Base-by-base conservation (phyloP, 495 filamentous ascomycete genomes). In the Penicillium odoratum region DNA sequence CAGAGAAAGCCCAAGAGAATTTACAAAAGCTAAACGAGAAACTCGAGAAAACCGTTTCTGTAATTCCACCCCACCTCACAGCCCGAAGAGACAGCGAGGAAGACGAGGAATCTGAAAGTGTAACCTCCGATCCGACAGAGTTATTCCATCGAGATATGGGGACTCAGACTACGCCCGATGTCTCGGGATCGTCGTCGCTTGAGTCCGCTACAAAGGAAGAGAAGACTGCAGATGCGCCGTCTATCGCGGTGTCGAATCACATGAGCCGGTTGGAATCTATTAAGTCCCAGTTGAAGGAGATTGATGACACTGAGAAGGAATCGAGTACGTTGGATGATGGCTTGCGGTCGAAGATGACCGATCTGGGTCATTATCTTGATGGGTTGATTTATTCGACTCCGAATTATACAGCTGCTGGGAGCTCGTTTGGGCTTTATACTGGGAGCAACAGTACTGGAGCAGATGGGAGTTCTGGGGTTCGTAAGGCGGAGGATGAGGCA, bases 121-220 rank as follows among this genome's bases (percentile, higher is more conserved):
- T 78, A 21, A 75, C 76, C 48, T 85, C 81, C 3, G 87, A 89
- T 65, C 90, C 91, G 0, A 88, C 90, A 3, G 91, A 95, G 68
- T 84, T 97, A 57, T 98, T 93, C 78, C 91, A 96, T 72, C 84
- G 92, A 11, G 93, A 97, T 62, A 80, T 91, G 44, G 91, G 87
- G 26, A 91, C 92, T 1, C 94, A 98, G 66, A 97, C 93, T 0
- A 88, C 85, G 0, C 84, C 83, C 0, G 63, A 70, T 4, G 65
- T 74, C 0, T 77, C 81, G 9, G 28, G 26, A 1, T 21, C 68
- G 3, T 33, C 59, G n/a, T 40, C 54, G 7, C 28, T 46, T 0
- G 36, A 44, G 18, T 16, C 36, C 1, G 28, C 47, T 28, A 13
- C 38, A 7, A 46, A 56, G 26, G 49, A 61, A 9, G 58, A 64